These are phyloP conservation scores for Aspergillus hortae DNA, from an alignment of 2,329 filamentous ascomycete species.

Conservation along the genomic window DNA sequence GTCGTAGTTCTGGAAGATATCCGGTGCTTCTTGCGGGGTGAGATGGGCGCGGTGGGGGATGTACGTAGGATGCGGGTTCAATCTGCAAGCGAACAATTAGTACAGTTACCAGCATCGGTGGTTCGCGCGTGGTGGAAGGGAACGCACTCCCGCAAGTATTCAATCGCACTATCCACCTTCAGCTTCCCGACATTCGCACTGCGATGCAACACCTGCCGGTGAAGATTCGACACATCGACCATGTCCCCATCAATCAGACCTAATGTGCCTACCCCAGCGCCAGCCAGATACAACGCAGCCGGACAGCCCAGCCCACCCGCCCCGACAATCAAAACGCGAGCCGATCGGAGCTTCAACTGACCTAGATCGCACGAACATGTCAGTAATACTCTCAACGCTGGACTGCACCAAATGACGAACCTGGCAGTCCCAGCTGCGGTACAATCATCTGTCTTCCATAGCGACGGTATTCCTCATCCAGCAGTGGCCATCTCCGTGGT, in stretches of 20 bases:
- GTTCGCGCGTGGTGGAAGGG: too few relatives aligned
- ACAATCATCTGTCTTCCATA: slow-evolving; percentile 92
- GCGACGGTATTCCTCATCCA: slow-evolving; percentile 70
- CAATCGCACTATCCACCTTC: slow-evolving; percentile 76
- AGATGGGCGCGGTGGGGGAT: slow-evolving; percentile 62
- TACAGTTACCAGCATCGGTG: background rate
- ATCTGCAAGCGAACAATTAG: slow-evolving; percentile 38
- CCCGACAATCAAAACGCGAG: slow-evolving; percentile 76
- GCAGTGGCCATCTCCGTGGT: slow-evolving; percentile 62
- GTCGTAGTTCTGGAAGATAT: slow-evolving; percentile 69
- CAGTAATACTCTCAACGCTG: background rate
- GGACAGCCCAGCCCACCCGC: slow-evolving; percentile 89
- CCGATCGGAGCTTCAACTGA: slow-evolving; percentile 67
- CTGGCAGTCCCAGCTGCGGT: slow-evolving; percentile 72
- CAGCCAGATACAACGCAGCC: slow-evolving; percentile 86
- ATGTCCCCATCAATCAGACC: slow-evolving; percentile 83
- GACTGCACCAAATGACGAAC: slow-evolving; percentile 38
- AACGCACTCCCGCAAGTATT: slow-evolving; percentile 54
- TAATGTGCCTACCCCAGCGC: slow-evolving; percentile 78
- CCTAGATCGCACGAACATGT: slow-evolving; percentile 47
- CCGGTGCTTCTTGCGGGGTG: slow-evolving; percentile 62
- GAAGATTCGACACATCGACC: slow-evolving; percentile 86
- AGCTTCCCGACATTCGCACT: slow-evolving; percentile 66
- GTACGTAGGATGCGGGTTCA: slow-evolving; percentile 71
- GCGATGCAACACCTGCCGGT: slow-evolving; percentile 82